Conservation (phyloP, 768 basidiomycete species). For the Trametes elegans region DNA sequence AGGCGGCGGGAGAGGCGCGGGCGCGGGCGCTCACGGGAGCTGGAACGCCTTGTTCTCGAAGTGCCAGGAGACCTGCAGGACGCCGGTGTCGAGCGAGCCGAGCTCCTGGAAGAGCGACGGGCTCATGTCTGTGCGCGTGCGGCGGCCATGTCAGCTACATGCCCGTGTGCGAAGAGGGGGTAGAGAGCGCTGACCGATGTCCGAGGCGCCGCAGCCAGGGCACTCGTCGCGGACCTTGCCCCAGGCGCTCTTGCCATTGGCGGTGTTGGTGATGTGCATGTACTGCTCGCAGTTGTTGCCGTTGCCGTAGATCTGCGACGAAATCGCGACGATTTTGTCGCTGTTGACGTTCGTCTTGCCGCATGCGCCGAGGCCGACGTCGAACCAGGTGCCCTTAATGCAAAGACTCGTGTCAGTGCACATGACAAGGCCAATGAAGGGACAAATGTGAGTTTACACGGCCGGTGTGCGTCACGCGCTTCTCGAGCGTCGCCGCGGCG, state of each 20-base stretch:
- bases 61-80: conserved; percentile 56
- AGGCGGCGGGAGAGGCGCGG: neutral
- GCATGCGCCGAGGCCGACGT: conserved; percentile 63
- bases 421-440: no score
- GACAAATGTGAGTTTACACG: conserved; percentile 42
- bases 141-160: neutral
- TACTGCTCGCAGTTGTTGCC: conserved; percentile 66
- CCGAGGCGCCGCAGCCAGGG: conserved; percentile 45
- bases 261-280: conserved; percentile 58
- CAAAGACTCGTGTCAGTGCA: no score
- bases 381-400: conserved; percentile 65
- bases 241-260: conserved; percentile 47
- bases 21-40: conserved; percentile 7
- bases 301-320: conserved; percentile 48
- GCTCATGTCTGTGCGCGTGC: conserved; percentile 61
- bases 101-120: conserved; percentile 56
- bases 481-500: conserved; percentile 40
- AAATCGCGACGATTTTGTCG: conserved; percentile 63
- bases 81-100: conserved; percentile 45
- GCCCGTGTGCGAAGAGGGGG: neutral
- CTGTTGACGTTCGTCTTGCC: conserved; percentile 47
- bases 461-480: conserved; percentile 53
- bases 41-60: conserved; percentile 44
- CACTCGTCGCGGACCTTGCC: conserved; percentile 60
- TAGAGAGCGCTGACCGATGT: conserved; percentile 50